Conservation (phyloP, 2,329 filamentous ascomycete species). For the Clonostachys chloroleuca region DNA sequence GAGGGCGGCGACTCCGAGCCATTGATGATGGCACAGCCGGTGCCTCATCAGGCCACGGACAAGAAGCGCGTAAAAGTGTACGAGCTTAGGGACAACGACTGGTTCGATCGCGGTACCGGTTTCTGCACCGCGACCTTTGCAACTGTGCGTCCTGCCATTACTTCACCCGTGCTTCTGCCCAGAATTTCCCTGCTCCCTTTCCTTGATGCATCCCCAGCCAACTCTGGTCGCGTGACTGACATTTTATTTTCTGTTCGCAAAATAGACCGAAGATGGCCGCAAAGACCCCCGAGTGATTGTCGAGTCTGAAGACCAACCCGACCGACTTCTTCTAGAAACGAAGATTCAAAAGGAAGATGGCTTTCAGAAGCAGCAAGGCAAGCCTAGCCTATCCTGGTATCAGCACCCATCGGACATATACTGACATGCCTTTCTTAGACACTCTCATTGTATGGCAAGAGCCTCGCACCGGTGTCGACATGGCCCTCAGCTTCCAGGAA, state of each 20-base stretch:
- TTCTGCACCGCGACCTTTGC: constrained; percentile 70
- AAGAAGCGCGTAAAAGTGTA: constrained; percentile 94
- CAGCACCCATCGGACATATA: constrained; percentile 4
- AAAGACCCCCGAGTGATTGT: constrained; percentile 88
- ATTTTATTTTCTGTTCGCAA: constrained; percentile 6
- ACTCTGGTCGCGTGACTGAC: constrained; percentile 5
- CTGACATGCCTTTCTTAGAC: constrained; percentile 49
- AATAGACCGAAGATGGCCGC: constrained; percentile 52
- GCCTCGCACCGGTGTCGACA: constrained; percentile 75
- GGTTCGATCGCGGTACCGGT: constrained; percentile 95
- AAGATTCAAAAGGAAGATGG: constrained; percentile 90
- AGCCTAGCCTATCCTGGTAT: constrained; percentile 11
- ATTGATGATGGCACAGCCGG: constrained; percentile 67
- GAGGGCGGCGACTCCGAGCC: constrained; percentile 52
- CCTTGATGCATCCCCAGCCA: not conserved
- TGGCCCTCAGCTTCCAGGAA: constrained; percentile 98
- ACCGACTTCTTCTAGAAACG: constrained; percentile 80
- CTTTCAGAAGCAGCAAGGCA: constrained; percentile 97
- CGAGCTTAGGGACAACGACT: constrained; percentile 97
- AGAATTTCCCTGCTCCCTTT: not conserved
- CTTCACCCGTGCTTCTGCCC: not conserved
- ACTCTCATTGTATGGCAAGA: constrained; percentile 99
- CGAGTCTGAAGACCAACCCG: constrained; percentile 87
- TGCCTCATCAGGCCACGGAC: constrained; percentile 64
- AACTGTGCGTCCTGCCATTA: constrained; percentile 3